These are phyloP conservation scores for Xylariomycetidae sp. DNA, from an alignment of 2,329 filamentous ascomycete species.

Conservation along the genomic window DNA sequence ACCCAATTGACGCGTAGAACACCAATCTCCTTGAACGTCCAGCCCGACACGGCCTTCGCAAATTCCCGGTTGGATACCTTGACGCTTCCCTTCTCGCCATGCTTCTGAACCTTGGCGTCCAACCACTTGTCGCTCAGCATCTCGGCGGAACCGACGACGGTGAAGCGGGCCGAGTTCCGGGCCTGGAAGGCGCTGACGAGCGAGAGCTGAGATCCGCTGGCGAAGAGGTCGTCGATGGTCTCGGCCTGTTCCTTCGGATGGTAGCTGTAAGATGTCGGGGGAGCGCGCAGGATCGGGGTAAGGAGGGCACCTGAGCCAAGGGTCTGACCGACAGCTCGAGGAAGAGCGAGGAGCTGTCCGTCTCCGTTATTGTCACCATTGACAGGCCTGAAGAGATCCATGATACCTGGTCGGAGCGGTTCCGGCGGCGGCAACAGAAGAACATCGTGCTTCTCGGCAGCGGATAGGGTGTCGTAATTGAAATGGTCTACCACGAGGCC, in stretches of 20 bases:
- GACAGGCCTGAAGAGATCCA: conserved; percentile 70
- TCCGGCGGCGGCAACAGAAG: conserved; percentile 70
- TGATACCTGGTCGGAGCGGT: conserved; percentile 61
- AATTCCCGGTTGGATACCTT: conserved; percentile 80
- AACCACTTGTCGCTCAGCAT: conserved; percentile 89
- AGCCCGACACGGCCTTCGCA: conserved; percentile 78
- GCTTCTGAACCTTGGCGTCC: conserved; percentile 68
- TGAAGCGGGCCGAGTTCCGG: conserved; percentile 87
- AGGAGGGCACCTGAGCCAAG: conserved; percentile 76
- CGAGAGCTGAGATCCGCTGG: conserved; percentile 75
- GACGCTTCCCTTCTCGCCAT: conserved; percentile 42
- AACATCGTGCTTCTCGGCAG: conserved; percentile 82
- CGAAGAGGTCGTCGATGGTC: conserved; percentile 75
- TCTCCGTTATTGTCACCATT: conserved; percentile 30
- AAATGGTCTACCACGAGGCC: conserved; percentile 92
- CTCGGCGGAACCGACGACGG: conserved; percentile 80
- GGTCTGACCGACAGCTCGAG: conserved; percentile 73
- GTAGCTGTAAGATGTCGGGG: conserved; percentile 85
- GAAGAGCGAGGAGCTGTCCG: conserved; percentile 68
- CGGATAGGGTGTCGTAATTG: conserved; percentile 76
- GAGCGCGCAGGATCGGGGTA: conserved; percentile 76
- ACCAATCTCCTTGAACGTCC: conserved; percentile 93
- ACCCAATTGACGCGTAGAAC: conserved; percentile 81
- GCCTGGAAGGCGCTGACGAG: conserved; percentile 86
- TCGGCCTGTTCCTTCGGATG: conserved; percentile 82